Evolutionary conservation across 2,329 filamentous ascomycete species (phyloP).

Genomic region (Aspergillus glaucus): DNA sequence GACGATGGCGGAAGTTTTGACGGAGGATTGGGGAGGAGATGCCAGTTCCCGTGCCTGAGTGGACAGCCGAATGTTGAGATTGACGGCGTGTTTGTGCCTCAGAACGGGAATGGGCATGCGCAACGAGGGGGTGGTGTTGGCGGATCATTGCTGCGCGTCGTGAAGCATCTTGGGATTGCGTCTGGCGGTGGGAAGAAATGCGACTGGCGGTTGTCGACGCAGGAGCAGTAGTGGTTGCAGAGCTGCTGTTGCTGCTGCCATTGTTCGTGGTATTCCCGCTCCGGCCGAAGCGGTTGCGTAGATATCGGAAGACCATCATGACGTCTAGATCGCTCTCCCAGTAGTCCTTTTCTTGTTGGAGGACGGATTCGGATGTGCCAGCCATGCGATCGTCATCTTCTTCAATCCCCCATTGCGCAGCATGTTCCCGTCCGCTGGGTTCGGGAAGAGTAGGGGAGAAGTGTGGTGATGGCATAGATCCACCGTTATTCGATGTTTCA

Average conservation of each 20-base stretch:
- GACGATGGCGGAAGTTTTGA: conserved; percentile 42
- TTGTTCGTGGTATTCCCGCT: conserved; percentile 27
- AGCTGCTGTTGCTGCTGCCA: conserved; percentile 34
- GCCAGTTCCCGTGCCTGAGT: conserved; percentile 16
- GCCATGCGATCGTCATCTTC: conserved; percentile 43
- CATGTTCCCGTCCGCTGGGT: conserved; percentile 39
- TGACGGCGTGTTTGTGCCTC: conserved; percentile 50
- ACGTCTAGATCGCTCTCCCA: conserved; percentile 93
- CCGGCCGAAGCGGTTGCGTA: conserved; percentile 65
- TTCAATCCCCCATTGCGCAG: conserved; percentile 61
- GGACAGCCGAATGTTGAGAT: conserved; percentile 33
- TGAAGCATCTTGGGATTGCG: conserved; percentile 55
- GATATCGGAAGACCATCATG: conserved; percentile 83
- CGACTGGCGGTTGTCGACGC: no score
- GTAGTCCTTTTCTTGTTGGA: conserved; percentile 62
- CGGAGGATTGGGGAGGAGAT: conserved; percentile 30
- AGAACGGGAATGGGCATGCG: conserved; percentile 42
- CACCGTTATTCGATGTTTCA: conserved; percentile 13
- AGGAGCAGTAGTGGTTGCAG: conserved; percentile 25
- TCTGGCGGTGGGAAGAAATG: no score
- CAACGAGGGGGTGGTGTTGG: conserved; percentile 81
- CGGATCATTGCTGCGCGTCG: conserved; percentile 77
- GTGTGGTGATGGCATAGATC: conserved; percentile 34
- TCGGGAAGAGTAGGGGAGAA: conserved; percentile 47
- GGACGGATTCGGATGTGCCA: conserved; percentile 28